Evolutionary conservation across 1,139 yeast species (phyloP).

Genomic region (Chernovozyma aurita): DNA sequence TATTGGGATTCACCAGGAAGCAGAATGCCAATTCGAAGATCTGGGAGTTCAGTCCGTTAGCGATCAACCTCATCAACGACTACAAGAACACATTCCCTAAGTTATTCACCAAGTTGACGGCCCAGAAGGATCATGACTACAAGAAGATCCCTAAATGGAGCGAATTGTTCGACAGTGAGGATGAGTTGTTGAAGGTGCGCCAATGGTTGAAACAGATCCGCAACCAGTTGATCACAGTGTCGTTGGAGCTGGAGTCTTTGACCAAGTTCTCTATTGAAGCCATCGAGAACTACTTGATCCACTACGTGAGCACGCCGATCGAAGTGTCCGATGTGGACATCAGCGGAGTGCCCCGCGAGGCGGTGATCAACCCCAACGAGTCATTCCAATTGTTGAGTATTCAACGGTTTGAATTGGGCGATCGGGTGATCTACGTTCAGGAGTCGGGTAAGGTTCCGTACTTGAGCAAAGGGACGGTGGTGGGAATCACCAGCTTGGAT

Average conservation of each 20-base stretch:
- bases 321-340: constrained; percentile 51
- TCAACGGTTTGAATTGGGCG: constrained; percentile 83
- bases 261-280: constrained; percentile 61
- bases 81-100: constrained; percentile 61
- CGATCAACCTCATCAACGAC: constrained; percentile 59
- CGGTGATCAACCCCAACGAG: constrained; percentile 71
- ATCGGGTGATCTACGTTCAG: constrained; percentile 80
- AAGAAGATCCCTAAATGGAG: constrained; percentile 28
- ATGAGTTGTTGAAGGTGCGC: constrained; percentile 39
- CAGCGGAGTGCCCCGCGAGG: constrained; percentile 81
- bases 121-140: constrained; percentile 13
- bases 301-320: constrained; percentile 38
- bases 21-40: constrained; percentile 41
- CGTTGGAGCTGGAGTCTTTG: constrained; percentile 76
- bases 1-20: constrained; percentile 78
- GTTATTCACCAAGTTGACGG: constrained; percentile 44
- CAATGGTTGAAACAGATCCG: constrained; percentile 60
- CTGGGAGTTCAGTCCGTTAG: constrained; percentile 84
- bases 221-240: constrained; percentile 54
- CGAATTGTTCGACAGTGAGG: constrained; percentile 21
- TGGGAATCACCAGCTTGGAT: constrained; percentile 67
- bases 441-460: constrained; percentile 88
- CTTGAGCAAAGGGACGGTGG: constrained; percentile 87
- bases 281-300: constrained; percentile 62
- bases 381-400: constrained; percentile 69